Evolutionary conservation across 805 yeast genomes (phyloP), one percentile per base, ranked within the genome.

Genomic region (Metschnikowia colocasiae): DNA sequence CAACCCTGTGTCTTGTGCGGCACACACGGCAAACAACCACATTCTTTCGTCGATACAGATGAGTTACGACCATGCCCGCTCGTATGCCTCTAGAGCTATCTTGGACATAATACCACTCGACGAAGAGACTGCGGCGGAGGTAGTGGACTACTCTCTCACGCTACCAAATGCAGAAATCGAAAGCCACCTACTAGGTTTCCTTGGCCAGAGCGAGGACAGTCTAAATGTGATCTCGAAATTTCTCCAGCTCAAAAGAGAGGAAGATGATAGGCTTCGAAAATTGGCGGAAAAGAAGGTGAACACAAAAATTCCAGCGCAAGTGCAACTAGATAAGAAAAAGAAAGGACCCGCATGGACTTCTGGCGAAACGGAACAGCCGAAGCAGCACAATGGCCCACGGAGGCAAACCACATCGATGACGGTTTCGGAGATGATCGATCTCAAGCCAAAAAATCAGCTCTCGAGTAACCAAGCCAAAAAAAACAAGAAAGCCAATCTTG

Each of bases 121-220:
- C 51, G 67, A 70, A 13, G 85, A 80, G 7, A 68, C 85, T 0
- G 64, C 81, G 27, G 55, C 58, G 10, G 83, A 82, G 55, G 73
- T 82, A 68, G 68, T 83, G 5, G 76, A 75, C 10, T 79, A 82
- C 55, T 78, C 82, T 0, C 58, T 75, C 10, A 59, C 71, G 8
- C 63, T 81, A 19, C 70, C 71, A 6, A 75, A 80, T 43, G 70
- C 71, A 3, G 80, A 72, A 12, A 73, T 80, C 7, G 69, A 73
- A 18, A 68, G 65, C 20, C 83, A 84, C 60, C 78, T 83, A 56
- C 59, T 75, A 12, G 78, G 80, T 38, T 59, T 82, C 15, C 60
- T 81, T 12, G 87, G 87, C 6, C 81, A 81, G 46, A 73, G 81
- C 12, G 79, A 80, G 23, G 79, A 68, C 36, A 71, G 83, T 1